These are phyloP conservation scores for Flaveria trinervia DNA, from an alignment of 129 eudicot genomes.

Conservation along the genomic window DNA sequence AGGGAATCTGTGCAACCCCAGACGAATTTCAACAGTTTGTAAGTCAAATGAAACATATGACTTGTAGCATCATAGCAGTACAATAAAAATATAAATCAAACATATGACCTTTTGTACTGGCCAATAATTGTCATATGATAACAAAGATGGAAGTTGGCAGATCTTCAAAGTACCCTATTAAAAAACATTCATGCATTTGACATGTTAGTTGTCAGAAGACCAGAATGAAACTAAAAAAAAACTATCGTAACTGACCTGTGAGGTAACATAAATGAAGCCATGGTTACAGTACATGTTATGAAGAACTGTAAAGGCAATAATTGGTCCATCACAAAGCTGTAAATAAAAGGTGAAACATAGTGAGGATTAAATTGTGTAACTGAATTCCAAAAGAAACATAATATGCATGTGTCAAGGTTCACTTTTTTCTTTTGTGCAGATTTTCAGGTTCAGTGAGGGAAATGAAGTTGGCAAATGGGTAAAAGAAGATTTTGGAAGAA, in stretches of 20 bases:
- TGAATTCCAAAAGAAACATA: background rate
- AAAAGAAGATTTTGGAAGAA: conserved; percentile 1
- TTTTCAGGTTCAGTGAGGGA: background rate
- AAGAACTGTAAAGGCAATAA: conserved; percentile 86
- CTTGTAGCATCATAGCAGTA: conserved; percentile 6
- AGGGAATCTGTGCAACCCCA: conserved; percentile 61
- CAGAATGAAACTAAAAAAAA: background rate
- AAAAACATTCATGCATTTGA: conserved; percentile 16
- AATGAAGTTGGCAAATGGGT: background rate
- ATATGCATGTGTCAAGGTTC: background rate
- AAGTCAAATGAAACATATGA: background rate
- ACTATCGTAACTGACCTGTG: conserved; percentile 55
- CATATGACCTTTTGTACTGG: conserved; percentile 87
- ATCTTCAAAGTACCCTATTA: conserved; percentile 84
- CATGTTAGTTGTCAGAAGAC: conserved; percentile 2
- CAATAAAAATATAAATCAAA: background rate
- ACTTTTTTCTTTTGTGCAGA: background rate
- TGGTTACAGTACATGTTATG: conserved; percentile 96
- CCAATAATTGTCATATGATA: conserved; percentile 88
- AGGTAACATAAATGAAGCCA: conserved; percentile 87
- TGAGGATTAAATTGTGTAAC: background rate
- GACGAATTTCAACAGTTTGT: background rate
- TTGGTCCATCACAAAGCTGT: conserved; percentile 97
- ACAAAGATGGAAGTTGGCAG: conserved; percentile 87
- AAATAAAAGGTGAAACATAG: conserved; percentile 10